phyloP scores from a whole-genome alignment of 306 rosid species.

The Lithocarpus polystachyus region DNA sequence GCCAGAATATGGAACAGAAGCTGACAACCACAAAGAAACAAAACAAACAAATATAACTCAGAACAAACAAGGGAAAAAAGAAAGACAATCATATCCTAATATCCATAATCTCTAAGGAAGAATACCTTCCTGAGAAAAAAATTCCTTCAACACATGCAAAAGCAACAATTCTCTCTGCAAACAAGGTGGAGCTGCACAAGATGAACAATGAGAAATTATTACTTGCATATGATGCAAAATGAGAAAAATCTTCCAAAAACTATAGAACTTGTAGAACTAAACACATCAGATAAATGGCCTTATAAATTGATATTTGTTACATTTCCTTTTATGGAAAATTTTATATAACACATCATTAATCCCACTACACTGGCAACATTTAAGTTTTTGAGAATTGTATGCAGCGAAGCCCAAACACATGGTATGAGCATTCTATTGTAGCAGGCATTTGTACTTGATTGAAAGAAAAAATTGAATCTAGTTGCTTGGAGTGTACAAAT shows the following conservation, averaged over 20 bases:
- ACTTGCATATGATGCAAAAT: constrained; percentile 8
- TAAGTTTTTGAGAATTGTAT: neutral
- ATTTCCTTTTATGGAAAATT: neutral
- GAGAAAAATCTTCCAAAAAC: neutral
- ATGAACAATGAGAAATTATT: constrained; percentile 26
- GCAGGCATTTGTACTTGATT: neutral
- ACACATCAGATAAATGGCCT: neutral
- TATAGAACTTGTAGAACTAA: too few species aligned
- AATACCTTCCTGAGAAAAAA: constrained; percentile 92
- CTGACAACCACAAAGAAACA: constrained; percentile 42
- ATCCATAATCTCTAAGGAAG: constrained; percentile 5
- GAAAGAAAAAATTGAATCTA: neutral
- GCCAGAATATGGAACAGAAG: constrained; percentile 97
- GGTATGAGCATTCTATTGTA: neutral
- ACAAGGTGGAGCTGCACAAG: constrained; percentile 64
- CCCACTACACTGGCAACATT: neutral
- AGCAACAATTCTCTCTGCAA: constrained; percentile 84
- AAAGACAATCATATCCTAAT: neutral
- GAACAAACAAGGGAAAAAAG: constrained; percentile 2
- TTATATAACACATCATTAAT: neutral
- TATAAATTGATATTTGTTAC: neutral
- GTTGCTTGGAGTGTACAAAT: neutral
- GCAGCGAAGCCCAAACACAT: neutral
- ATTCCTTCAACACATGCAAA: constrained; percentile 93
- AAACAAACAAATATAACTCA: constrained; percentile 4